Evolutionary conservation across 1,284 basidiomycete genomes (phyloP).

Genomic region (Porogramme epimiltina): DNA sequence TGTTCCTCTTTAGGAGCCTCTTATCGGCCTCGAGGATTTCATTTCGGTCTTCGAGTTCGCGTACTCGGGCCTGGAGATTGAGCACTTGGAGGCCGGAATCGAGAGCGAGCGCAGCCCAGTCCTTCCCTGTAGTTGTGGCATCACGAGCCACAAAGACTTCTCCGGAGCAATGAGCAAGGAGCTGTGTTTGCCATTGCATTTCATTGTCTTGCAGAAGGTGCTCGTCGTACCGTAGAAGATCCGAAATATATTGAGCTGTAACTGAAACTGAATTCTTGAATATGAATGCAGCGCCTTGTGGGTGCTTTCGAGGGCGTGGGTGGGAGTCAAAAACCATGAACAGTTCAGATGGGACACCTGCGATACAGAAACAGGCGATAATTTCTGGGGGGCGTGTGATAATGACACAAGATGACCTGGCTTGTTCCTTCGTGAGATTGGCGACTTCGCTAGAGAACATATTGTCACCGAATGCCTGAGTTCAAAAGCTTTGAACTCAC

Average conservation of each 20-base stretch:
- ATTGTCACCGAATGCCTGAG: not conserved
- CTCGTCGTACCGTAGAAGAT: conserved; percentile 51
- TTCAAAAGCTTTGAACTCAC: conserved; percentile 34
- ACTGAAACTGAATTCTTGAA: conserved; percentile 44
- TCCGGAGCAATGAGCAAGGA: conserved; percentile 58
- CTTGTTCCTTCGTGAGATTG: conserved; percentile 31
- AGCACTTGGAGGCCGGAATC: conserved; percentile 52
- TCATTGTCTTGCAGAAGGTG: conserved; percentile 42
- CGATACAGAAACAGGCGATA: conserved; percentile 54
- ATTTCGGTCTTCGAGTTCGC: conserved; percentile 37
- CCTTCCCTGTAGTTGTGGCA: conserved; percentile 16
- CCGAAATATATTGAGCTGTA: conserved; percentile 46
- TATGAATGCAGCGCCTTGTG: conserved; percentile 56
- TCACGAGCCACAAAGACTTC: conserved; percentile 48
- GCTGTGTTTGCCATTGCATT: conserved; percentile 64
- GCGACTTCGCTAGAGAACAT: conserved; percentile 2
- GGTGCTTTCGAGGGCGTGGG: conserved; percentile 52
- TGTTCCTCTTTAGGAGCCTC: conserved; percentile 25
- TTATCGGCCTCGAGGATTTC: conserved; percentile 35
- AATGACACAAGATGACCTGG: conserved; percentile 45
- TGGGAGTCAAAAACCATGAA: conserved; percentile 70
- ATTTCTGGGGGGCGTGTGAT: conserved; percentile 75
- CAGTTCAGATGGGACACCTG: conserved; percentile 31
- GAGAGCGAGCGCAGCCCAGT: conserved; percentile 39
- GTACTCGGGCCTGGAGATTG: conserved; percentile 41